A percentile compares a stretch with the other conserved stretches of the same genome.
phyloP scores from a whole-genome alignment of 257 asterid species.

The Scutellaria baicalensis region DNA sequence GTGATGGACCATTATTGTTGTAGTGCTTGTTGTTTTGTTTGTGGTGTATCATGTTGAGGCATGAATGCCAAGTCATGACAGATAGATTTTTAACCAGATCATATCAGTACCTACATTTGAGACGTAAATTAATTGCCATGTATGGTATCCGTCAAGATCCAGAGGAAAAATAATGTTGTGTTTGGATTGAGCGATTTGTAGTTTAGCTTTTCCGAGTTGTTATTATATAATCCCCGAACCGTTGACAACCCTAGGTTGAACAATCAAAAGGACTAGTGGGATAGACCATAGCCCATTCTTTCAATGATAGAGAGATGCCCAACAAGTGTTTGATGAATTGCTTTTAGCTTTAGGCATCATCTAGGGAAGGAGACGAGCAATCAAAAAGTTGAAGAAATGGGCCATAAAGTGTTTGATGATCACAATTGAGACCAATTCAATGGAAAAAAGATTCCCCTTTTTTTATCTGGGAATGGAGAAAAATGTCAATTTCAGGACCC shows the following conservation, averaged over 20 bases:
- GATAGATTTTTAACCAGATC: too few species aligned
- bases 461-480: not conserved
- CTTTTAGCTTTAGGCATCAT: not conserved
- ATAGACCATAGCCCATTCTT: not conserved
- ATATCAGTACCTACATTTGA: too few species aligned
- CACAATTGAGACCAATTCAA: not conserved
- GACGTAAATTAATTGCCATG: not conserved
- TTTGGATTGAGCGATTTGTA: too few species aligned
- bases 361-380: not conserved
- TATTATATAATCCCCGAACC: not conserved
- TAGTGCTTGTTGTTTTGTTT: too few species aligned
- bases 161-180: too few species aligned
- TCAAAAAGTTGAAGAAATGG: not conserved
- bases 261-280: not conserved
- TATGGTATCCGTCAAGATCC: too few species aligned
- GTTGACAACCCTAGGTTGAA: not conserved
- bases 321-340: not conserved
- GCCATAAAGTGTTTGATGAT: not conserved
- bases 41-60: too few species aligned
- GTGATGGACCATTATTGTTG: too few species aligned
- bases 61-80: too few species aligned
- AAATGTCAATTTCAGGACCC: slow-evolving; percentile 9
- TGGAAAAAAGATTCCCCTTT: not conserved
- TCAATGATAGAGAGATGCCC: not conserved
- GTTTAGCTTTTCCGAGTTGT: not conserved